Evolutionary conservation across 2,329 filamentous ascomycete genomes (phyloP), one percentile per base, ranked within the genome.

Genomic region (Fusarium fujikuroi): DNA sequence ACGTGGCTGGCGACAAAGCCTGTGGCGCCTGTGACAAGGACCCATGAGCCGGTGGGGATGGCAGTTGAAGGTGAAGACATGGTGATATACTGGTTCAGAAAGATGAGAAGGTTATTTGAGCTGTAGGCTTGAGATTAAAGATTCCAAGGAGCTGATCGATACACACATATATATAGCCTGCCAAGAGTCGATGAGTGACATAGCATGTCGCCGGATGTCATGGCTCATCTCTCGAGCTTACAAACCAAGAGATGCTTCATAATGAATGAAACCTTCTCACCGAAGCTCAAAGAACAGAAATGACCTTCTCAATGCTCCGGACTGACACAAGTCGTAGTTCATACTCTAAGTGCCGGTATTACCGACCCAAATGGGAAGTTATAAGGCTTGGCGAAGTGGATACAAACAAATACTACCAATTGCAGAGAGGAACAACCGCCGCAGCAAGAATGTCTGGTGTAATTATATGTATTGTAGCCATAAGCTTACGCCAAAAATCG

Each of bases 11-110:
- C 85, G 30, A 87, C 79, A 70, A 83, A 86, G 39, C 85, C 85
- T 53, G 82, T 87, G 4, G 80, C 82, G 11, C 85, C 85, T 1
- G 85, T 87, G 19, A 88, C 81, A 7, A 87, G 81, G 34, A 87
- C 76, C 46, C 68, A 72, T 5, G 79, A 80, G 15, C 79, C 80
- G 10, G 63, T 47, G 12, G 77, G 76, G 32, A 83, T 78, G 5
- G 50, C 32, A 18, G 46, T 16, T 28, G 14, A 3, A 40, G 42
- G 18, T 9, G 39, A 46, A 32, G 60, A 34, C 66, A 71, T 70
- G 10, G 2, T 36, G 4, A 21, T 5, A 7, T 16, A 9, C 7
- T 12, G n/a, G 1, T 9, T 2, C 16, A 21, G 12, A 2, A 9
- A 25, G 8, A 5, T 14, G 14, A n/a, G 30, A 19, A 18, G 9